phyloP scores from a whole-genome alignment of 2,329 filamentous ascomycete species.

The Calonectria crousiana region DNA sequence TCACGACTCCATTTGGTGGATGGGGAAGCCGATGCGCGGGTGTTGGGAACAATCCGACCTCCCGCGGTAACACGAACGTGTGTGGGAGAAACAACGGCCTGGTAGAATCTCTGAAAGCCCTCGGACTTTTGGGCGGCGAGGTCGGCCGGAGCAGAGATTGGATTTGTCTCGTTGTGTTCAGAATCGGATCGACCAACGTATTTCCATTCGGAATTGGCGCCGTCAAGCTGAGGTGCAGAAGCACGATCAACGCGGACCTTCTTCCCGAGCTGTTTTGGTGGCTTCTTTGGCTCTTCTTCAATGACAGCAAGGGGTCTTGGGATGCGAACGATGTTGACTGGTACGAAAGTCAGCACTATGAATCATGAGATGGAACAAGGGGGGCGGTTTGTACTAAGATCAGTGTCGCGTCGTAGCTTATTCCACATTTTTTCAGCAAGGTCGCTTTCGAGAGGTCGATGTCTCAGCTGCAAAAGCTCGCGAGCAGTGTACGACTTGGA shows the following conservation, averaged over 20 bases:
- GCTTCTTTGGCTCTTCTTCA: conserved; percentile 44
- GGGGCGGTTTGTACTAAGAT: conserved; percentile 52
- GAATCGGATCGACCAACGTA: conserved; percentile 61
- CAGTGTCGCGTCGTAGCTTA: conserved; percentile 54
- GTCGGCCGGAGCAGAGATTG: conserved; percentile 66
- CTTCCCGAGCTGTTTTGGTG: conserved; percentile 20
- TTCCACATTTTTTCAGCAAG: conserved; percentile 45
- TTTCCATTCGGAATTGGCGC: conserved; percentile 57
- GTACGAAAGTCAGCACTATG: conserved; percentile 20
- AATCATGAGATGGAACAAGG: background rate
- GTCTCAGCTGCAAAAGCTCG: conserved; percentile 57
- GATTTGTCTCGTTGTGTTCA: conserved; percentile 58
- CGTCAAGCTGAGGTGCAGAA: conserved; percentile 51
- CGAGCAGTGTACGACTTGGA: conserved; percentile 56
- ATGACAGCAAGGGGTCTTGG: conserved; percentile 46
- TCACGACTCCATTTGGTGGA: conserved; percentile 64
- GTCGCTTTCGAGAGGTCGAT: conserved; percentile 41
- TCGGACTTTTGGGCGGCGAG: conserved; percentile 69
- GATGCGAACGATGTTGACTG: conserved; percentile 50
- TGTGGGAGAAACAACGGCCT: conserved; percentile 75
- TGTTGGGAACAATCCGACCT: conserved; percentile 76
- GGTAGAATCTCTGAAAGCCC: conserved; percentile 77
- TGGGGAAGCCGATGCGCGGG: conserved; percentile 65
- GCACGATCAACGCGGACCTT: conserved; percentile 24
- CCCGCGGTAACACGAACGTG: conserved; percentile 77